phyloP scores from a whole-genome alignment of 108 stramenopile species.

The Phaeodactylum tricornutum region DNA sequence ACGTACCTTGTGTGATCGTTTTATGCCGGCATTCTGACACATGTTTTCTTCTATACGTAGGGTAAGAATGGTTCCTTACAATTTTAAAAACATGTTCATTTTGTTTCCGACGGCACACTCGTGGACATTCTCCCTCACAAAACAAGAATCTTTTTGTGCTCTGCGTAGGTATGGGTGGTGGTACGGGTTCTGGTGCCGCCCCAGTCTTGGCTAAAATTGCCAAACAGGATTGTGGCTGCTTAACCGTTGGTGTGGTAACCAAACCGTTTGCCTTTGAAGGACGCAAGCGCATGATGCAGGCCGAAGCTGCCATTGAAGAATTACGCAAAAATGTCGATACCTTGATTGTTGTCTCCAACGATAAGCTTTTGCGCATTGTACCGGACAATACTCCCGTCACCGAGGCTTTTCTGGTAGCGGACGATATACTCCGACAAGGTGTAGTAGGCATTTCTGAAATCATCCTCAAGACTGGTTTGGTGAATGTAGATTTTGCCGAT shows the following conservation, averaged over 20 bases:
- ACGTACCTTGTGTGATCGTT: neutral
- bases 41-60: neutral
- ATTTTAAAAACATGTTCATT: no score
- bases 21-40: neutral
- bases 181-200: constrained; percentile 72
- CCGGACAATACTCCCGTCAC: constrained; percentile 61
- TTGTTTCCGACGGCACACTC: no score
- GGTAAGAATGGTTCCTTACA: neutral
- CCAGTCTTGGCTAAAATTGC: constrained; percentile 71
- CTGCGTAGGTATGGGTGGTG: constrained; percentile 80
- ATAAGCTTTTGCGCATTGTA: constrained; percentile 63
- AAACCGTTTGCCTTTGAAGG: constrained; percentile 83
- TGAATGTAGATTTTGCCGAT: constrained; percentile 83
- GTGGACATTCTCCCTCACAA: no score
- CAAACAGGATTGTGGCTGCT: constrained; percentile 32
- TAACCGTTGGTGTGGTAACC: constrained; percentile 76
- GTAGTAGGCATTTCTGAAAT: constrained; percentile 76
- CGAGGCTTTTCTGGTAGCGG: constrained; percentile 60
- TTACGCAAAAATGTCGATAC: constrained; percentile 58
- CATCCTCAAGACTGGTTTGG: constrained; percentile 61
- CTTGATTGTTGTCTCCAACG: constrained; percentile 70
- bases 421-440: constrained; percentile 71
- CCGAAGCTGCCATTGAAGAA: constrained; percentile 29
- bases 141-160: no score
- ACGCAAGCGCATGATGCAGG: constrained; percentile 45